Conservation (phyloP, 768 basidiomycete species). For the Lactifluus echinatus region DNA sequence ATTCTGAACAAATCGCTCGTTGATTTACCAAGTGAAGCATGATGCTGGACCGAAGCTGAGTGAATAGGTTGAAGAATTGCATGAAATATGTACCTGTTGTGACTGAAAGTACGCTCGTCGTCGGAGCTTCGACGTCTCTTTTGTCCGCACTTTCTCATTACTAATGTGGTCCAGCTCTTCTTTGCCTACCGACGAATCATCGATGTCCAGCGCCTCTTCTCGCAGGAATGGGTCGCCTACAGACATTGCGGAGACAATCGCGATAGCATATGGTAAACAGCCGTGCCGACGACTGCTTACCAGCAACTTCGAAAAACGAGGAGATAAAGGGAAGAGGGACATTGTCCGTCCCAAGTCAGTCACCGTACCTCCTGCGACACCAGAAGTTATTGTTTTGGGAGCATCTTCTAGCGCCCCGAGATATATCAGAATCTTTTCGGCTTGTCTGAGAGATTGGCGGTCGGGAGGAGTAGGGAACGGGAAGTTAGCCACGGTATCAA, state of each 20-base stretch:
- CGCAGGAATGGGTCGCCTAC: conserved; percentile 95
- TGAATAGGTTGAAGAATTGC: not conserved
- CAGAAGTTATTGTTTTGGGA: conserved; percentile 8
- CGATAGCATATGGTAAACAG: conserved; percentile 85
- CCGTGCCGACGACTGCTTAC: conserved; percentile 80
- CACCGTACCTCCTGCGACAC: conserved; percentile 48
- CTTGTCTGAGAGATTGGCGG: conserved; percentile 59
- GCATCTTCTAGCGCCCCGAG: conserved; percentile 68
- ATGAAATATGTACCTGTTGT: conserved; percentile 50
- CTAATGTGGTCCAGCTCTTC: conserved; percentile 38
- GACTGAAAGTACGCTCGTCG: conserved; percentile 77
- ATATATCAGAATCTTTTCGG: conserved; percentile 71
- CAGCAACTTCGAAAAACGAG: conserved; percentile 93
- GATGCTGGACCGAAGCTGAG: conserved; percentile 40
- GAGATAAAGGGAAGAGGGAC: conserved; percentile 90
- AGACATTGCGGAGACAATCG: conserved; percentile 83
- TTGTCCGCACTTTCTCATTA: conserved; percentile 39
- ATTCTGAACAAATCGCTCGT: conserved; percentile 82
- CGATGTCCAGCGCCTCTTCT: conserved; percentile 54
- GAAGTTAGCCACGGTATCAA: conserved; percentile 93
- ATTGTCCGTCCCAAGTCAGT: conserved; percentile 88
- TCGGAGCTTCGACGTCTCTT: conserved; percentile 48
- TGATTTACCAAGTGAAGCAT: conserved; percentile 69
- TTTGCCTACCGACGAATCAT: conserved; percentile 34
- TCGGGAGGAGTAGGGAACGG: conserved; percentile 98